Percentiles rank a stretch among this genome's conserved stretches.
These are phyloP conservation scores for Pichia pseudocactophila DNA, from an alignment of 805 yeast genomes.

Conservation along the genomic window DNA sequence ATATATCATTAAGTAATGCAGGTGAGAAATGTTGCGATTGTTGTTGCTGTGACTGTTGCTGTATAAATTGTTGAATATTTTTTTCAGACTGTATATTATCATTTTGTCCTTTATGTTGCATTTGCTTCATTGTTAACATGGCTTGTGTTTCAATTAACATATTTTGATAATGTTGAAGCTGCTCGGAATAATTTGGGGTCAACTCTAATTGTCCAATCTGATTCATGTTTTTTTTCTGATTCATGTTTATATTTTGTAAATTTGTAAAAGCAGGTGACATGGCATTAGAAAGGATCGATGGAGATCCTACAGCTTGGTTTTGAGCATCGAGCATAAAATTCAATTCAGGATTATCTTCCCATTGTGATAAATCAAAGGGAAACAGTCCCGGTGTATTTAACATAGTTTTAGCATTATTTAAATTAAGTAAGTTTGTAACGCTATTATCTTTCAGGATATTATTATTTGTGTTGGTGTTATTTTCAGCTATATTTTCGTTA, in stretches of 20 bases:
- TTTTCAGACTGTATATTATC: neutral
- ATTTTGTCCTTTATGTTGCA: conserved; percentile 5
- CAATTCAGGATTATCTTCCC: conserved; percentile 26
- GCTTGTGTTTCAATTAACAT: conserved; percentile 24
- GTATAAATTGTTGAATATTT: neutral
- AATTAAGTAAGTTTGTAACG: neutral
- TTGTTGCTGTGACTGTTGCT: conserved; percentile 1
- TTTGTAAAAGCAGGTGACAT: conserved; percentile 15
- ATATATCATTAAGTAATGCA: neutral
- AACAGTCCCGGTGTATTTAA: conserved; percentile 5
- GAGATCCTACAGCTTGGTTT: conserved; percentile 8
- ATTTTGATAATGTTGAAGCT: conserved; percentile 28
- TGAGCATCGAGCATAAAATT: conserved; percentile 16
- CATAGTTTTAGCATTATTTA: neutral
- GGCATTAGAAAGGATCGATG: conserved; percentile 11
- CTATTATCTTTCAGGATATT: neutral
- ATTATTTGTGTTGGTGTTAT: neutral
- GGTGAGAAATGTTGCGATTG: conserved; percentile 3
- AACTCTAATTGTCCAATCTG: conserved; percentile 12
- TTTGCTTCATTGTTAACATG: conserved; percentile 14
- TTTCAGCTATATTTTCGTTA: neutral
- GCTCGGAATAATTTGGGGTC: conserved; percentile 27
- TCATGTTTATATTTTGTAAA: conserved; percentile 6
- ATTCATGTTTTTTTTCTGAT: conserved; percentile 10
- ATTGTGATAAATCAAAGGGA: conserved; percentile 21